These are phyloP conservation scores for Rhodofomes roseus DNA, from an alignment of 1,284 basidiomycete genomes.

Conservation along the genomic window DNA sequence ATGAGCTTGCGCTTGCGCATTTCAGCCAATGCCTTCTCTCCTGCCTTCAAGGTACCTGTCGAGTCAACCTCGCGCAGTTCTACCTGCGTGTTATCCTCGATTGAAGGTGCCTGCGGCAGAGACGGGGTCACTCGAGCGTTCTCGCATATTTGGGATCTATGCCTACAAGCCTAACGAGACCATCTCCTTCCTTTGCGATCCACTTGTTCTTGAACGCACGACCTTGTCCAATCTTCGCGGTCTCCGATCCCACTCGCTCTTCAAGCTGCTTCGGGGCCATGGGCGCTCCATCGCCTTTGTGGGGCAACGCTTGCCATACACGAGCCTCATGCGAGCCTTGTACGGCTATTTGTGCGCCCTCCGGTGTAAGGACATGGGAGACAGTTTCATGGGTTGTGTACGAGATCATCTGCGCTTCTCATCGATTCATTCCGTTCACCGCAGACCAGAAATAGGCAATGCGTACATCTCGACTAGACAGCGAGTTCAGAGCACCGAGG, in stretches of 20 bases:
- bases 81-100: slow-evolving; percentile 71
- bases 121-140: background rate
- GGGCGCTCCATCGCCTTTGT: slow-evolving; percentile 65
- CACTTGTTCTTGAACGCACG: slow-evolving; percentile 97
- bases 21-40: slow-evolving; percentile 82
- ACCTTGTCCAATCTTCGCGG: slow-evolving; percentile 88
- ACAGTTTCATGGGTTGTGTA: slow-evolving; percentile 79
- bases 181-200: slow-evolving; percentile 90
- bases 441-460: slow-evolving; percentile 1
- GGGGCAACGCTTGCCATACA: slow-evolving; percentile 83
- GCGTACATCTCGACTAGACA: slow-evolving; percentile 81
- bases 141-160: background rate
- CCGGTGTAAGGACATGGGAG: slow-evolving; percentile 71
- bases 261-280: slow-evolving; percentile 68
- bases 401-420: slow-evolving; percentile 69
- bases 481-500: slow-evolving; percentile 85
- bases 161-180: slow-evolving; percentile 83
- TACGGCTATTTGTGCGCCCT: slow-evolving; percentile 76
- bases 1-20: slow-evolving; percentile 91
- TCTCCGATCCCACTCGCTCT: slow-evolving; percentile 76
- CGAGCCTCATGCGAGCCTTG: slow-evolving; percentile 93
- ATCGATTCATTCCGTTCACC: slow-evolving; percentile 15
- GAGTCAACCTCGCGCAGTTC: slow-evolving; percentile 77
- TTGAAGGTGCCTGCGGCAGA: slow-evolving; percentile 47
- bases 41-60: slow-evolving; percentile 65